Evolutionary conservation across 1,139 yeast genomes (phyloP).

Genomic region (Hansenula sp.): DNA sequence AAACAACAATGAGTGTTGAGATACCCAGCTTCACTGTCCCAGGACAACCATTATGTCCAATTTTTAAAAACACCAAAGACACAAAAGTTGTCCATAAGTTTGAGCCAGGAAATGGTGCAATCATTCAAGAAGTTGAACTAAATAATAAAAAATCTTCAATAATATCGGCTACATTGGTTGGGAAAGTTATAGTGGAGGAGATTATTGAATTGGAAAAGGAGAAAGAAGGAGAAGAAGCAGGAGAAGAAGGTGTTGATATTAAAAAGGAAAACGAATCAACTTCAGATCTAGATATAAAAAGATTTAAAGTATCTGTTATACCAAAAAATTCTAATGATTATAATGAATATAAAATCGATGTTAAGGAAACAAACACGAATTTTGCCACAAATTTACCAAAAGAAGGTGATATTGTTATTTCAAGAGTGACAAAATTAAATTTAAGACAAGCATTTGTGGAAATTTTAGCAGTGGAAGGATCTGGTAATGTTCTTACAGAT

Average conservation of each 20-base stretch:
- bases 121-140: constrained; percentile 22
- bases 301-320: constrained; percentile 18
- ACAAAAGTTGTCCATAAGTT: constrained; percentile 32
- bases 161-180: constrained; percentile 67
- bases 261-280: neutral
- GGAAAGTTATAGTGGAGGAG: constrained; percentile 41
- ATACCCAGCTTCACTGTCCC: constrained; percentile 53
- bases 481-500: constrained; percentile 56
- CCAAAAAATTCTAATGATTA: constrained; percentile 14
- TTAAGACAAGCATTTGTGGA: constrained; percentile 76
- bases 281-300: constrained; percentile 8
- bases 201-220: constrained; percentile 20
- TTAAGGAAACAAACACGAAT: constrained; percentile 22
- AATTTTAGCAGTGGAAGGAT: constrained; percentile 72
- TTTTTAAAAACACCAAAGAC: constrained; percentile 22
- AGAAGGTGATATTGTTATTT: constrained; percentile 81
- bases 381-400: constrained; percentile 64
- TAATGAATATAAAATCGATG: constrained; percentile 9
- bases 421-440: constrained; percentile 65
- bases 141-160: constrained; percentile 30
- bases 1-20: constrained; percentile 12
- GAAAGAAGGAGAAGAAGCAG: constrained; percentile 9
- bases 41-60: constrained; percentile 64
- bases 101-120: constrained; percentile 45
- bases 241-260: constrained; percentile 10